Evolutionary conservation across 352 stramenopile genomes (phyloP), one percentile per base, ranked within the genome.

Genomic region (Phytopythium litorale): DNA sequence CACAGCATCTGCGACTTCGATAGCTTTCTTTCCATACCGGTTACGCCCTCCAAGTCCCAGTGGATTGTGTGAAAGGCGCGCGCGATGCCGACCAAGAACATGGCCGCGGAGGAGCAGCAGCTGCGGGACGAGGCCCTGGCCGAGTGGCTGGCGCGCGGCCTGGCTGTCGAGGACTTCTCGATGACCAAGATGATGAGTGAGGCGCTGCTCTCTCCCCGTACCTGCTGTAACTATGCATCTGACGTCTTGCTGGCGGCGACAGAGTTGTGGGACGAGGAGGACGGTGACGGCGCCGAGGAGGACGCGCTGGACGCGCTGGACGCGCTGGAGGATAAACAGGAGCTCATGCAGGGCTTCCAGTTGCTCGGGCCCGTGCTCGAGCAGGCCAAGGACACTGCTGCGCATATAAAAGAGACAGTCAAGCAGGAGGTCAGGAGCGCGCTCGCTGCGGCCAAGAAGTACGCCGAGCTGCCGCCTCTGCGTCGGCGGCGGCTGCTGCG

Each of bases 171-270:
- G 50, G 84, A 92, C 51, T 93, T 91, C 45, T 84, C 80, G 0
- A 87, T 91, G 73, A 77, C 79, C 4, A 91, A 91, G 65, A 93
- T 93, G 82, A 63, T 83, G 13, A 75, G 81, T 91, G 52, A 35
- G 80, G 70, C 13, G 9, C 19, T 35, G 35, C 4, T 43, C 33
- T 43, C 6, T 12, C 25, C 46, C 54, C 19, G 15, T 38, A 6
- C 33, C 28, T 49, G 5, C 18, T 15, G 23, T 13, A 40, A 40
- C 3, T 2, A 16, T 15, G 12, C 35, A 1, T 15, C 35, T 40
- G 12, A 40, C 35, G 35, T 2, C 28, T 32, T 7, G 28, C 28
- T 32, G 28, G 28, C 63, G 38, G 16, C 12, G 50, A 4, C 21
- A 92, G 84, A 83, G 38, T 65, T 93, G 18, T 93, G 84, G 84